phyloP scores from a whole-genome alignment of 2,329 filamentous ascomycete genomes.

The Xylariaceae sp. region DNA sequence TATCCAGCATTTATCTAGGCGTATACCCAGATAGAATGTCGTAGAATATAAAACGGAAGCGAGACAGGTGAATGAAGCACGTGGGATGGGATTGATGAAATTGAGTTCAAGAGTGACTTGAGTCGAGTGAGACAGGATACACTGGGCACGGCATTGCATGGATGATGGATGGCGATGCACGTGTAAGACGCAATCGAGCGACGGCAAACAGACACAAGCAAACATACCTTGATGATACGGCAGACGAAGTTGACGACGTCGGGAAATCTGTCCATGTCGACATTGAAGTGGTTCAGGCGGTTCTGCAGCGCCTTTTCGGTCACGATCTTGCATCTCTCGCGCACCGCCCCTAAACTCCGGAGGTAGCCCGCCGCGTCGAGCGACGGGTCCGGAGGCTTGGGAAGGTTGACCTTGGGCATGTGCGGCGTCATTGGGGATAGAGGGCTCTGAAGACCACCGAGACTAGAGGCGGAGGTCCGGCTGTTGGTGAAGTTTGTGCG shows the following conservation, averaged over 20 bases:
- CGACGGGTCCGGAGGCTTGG: slow-evolving; percentile 78
- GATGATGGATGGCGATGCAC: not conserved
- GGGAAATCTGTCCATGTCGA: slow-evolving; percentile 77
- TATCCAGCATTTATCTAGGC: slow-evolving; percentile 10
- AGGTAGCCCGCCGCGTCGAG: slow-evolving; percentile 87
- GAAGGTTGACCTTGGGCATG: slow-evolving; percentile 71
- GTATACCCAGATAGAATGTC: not conserved
- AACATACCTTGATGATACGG: slow-evolving; percentile 83
- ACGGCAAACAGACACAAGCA: not conserved
- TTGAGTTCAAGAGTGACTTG: not conserved
- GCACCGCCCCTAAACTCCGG: slow-evolving; percentile 79
- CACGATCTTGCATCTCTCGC: slow-evolving; percentile 70
- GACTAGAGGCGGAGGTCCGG: slow-evolving; percentile 46
- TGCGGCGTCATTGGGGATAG: slow-evolving; percentile 46
- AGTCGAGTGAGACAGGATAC: not conserved
- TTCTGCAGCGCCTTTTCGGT: slow-evolving; percentile 72
- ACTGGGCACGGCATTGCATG: not conserved
- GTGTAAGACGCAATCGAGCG: not conserved
- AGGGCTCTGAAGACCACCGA: slow-evolving; percentile 40
- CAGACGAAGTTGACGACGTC: slow-evolving; percentile 83
- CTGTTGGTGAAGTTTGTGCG: slow-evolving; percentile 41
- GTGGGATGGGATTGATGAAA: not conserved
- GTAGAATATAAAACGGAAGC: not conserved
- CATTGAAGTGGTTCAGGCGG: slow-evolving; percentile 77
- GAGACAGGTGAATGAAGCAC: not conserved